Conservation (phyloP, 2,329 filamentous ascomycete species). For the Alternaria sp. region DNA sequence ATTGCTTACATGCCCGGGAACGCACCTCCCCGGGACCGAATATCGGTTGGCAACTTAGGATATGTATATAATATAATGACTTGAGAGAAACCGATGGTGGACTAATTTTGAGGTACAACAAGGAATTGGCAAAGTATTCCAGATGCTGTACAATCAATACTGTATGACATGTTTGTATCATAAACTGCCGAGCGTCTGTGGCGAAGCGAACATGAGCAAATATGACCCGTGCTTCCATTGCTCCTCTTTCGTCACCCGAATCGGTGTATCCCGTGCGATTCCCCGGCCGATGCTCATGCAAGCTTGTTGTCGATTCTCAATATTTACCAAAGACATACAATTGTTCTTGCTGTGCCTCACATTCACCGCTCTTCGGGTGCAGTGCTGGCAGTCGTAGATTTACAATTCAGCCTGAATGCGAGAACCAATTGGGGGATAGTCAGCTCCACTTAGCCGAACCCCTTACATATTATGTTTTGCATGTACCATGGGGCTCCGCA, state of each 20-base stretch:
- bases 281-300: not conserved
- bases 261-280: not conserved
- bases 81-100: not conserved
- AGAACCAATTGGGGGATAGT: constrained; percentile 20
- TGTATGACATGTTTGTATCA: not conserved
- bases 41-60: not conserved
- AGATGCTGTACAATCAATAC: not conserved
- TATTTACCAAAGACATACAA: not conserved
- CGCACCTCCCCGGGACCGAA: not conserved
- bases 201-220: constrained; percentile 2
- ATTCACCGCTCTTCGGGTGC: constrained; percentile 6
- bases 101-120: not conserved
- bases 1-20: not conserved
- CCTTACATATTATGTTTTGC: constrained; percentile 21
- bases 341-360: not conserved
- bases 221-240: not conserved
- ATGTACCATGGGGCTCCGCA: constrained; percentile 27
- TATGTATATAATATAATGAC: not conserved
- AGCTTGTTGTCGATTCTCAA: not conserved
- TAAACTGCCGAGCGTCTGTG: not conserved
- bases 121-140: not conserved
- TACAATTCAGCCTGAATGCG: constrained; percentile 36
- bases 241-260: not conserved
- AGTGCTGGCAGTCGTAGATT: constrained; percentile 4
- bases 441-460: constrained; percentile 20